phyloP scores from a whole-genome alignment of 1,139 yeast genomes.

The Debaryomyces udenii region DNA sequence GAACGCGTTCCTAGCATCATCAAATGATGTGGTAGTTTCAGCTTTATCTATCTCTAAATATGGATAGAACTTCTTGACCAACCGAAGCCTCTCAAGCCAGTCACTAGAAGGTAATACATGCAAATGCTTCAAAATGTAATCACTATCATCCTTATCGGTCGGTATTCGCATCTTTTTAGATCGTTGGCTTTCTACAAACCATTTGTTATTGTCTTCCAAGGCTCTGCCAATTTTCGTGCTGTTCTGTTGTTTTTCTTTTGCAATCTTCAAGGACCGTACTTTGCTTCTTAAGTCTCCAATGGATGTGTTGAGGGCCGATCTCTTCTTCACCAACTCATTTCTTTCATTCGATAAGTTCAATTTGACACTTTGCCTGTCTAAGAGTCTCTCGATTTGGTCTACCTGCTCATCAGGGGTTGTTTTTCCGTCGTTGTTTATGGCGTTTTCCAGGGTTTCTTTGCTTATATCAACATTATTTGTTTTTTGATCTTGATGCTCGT shows the following conservation, averaged over 20 bases:
- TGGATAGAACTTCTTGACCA: constrained; percentile 32
- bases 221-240: constrained; percentile 23
- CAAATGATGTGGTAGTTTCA: constrained; percentile 16
- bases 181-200: constrained; percentile 16
- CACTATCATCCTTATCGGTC: constrained; percentile 22
- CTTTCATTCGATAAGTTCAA: constrained; percentile 23
- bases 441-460: background rate
- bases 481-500: constrained; percentile 5
- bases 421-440: background rate
- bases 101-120: constrained; percentile 41
- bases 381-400: constrained; percentile 14
- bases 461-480: constrained; percentile 1
- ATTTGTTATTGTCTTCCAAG: constrained; percentile 27
- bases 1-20: constrained; percentile 13
- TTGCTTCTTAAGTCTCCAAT: constrained; percentile 26
- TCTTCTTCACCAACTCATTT: constrained; percentile 23
- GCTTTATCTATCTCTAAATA: constrained; percentile 26
- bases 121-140: constrained; percentile 25
- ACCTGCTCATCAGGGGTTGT: background rate
- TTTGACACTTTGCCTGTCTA: constrained; percentile 25
- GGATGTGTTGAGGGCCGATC: constrained; percentile 22
- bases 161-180: constrained; percentile 1
- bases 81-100: constrained; percentile 34
- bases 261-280: constrained; percentile 21
- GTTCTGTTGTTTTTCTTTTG: constrained; percentile 18